Base-by-base conservation (phyloP, 331 rosid species). In the Erythrophleum ivorense region DNA sequence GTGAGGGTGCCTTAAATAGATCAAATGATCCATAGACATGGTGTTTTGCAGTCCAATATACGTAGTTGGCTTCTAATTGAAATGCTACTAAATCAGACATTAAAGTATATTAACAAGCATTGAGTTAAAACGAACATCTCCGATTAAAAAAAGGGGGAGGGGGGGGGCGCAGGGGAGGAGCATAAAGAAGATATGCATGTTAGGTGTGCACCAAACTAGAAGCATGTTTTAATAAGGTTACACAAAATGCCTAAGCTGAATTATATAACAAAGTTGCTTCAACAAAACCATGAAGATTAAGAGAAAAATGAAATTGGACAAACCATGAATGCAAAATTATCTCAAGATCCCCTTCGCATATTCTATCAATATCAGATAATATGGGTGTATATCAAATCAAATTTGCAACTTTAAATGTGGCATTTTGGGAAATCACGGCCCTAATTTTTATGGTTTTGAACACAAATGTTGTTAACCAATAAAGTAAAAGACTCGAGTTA, bases 221-320 rank as follows among this genome's bases (percentile, higher is more conserved):
- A 55, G 53, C 15, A 55, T 2, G 36, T 11, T 55, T 74, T 40
- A 5, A 55, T 3, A 55, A 75, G 38, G 38, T 18, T 10, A 21
- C 18, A 34, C 49, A 5, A 16, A 16, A 52, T 40, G 66, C 53
- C 16, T 41, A 75, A 50, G 33, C 78, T 49, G 76, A 71, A 49
- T 31, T 7, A 41, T 15, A 71, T 15, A 64, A 64, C 76, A 50
- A 29, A 71, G 9, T 29, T 71, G 59, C 14, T 71, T 48, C 59
- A 1, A 13, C 5, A 6, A 71, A 9, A 71, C 24, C 59, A 46
- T 29, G 43, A 43, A 46, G 49, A 73, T 31, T 18, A n/a, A 48
- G 64, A 73, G 38, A 59, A 46, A 34, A 70, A 50, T 52, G 38
- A 16, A 12, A 41, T 14, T 33, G 9, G 84, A 62, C 38, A 80